phyloP scores from a whole-genome alignment of 768 basidiomycete species.

The Exidia glandulosa region DNA sequence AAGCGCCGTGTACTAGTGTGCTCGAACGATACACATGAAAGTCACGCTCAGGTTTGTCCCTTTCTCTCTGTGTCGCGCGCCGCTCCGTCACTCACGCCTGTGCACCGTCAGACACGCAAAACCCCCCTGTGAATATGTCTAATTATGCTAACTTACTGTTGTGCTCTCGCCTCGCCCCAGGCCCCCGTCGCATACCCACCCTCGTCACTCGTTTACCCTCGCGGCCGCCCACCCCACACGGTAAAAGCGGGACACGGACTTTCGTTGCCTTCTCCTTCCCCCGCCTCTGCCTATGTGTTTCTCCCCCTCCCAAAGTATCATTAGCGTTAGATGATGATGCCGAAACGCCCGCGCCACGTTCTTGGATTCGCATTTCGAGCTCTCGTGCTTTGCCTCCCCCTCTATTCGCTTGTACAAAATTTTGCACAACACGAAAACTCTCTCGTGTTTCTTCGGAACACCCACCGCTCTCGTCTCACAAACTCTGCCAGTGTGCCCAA shows the following conservation, averaged over 20 bases:
- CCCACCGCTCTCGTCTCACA: neutral
- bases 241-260: no score
- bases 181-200: neutral
- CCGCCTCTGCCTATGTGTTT: neutral
- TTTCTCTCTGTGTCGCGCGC: neutral
- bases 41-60: neutral
- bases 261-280: neutral
- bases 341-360: no score
- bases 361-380: no score
- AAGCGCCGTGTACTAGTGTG: neutral
- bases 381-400: no score
- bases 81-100: no score
- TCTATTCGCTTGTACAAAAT: no score
- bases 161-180: neutral
- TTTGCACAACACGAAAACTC: no score
- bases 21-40: neutral
- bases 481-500: neutral
- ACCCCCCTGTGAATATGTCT: neutral
- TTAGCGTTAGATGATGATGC: no score
- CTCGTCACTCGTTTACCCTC: neutral
- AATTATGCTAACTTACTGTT: neutral
- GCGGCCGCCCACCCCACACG: neutral
- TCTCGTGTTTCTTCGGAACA: no score
- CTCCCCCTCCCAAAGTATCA: no score
- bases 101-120: neutral